Evolutionary conservation across 176 grass and related monocot species (phyloP).

Genomic region (Bromus sterilis): DNA sequence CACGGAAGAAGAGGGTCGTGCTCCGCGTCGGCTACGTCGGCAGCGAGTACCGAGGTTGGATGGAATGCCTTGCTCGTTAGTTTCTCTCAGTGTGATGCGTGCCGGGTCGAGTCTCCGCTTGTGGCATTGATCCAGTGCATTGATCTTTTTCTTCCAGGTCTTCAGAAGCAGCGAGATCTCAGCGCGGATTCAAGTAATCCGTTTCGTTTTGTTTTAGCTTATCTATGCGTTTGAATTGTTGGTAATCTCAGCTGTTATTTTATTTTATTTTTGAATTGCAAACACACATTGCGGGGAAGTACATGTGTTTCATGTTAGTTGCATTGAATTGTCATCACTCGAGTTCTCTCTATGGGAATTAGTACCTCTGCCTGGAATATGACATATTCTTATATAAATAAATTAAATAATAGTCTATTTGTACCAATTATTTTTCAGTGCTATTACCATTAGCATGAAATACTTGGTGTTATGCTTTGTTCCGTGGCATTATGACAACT

Average conservation of each 20-base stretch:
- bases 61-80: neutral
- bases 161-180: slow-evolving; percentile 71
- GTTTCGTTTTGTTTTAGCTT: neutral
- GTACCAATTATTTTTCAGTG: neutral
- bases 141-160: slow-evolving; percentile 40
- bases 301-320: neutral
- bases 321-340: neutral
- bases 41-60: slow-evolving; percentile 73
- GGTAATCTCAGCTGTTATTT: neutral
- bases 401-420: neutral
- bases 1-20: slow-evolving; percentile 86
- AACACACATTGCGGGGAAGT: neutral
- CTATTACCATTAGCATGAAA: neutral
- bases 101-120: neutral
- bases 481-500: neutral
- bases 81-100: neutral
- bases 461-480: neutral
- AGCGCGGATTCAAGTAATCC: slow-evolving; percentile 61
- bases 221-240: neutral
- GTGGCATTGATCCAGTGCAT: neutral
- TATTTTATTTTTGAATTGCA: neutral
- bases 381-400: neutral
- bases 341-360: neutral
- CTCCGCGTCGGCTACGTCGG: slow-evolving; percentile 83
- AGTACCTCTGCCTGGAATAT: neutral